phyloP scores from a whole-genome alignment of 495 filamentous ascomycete species.

The Neurospora sp. region DNA sequence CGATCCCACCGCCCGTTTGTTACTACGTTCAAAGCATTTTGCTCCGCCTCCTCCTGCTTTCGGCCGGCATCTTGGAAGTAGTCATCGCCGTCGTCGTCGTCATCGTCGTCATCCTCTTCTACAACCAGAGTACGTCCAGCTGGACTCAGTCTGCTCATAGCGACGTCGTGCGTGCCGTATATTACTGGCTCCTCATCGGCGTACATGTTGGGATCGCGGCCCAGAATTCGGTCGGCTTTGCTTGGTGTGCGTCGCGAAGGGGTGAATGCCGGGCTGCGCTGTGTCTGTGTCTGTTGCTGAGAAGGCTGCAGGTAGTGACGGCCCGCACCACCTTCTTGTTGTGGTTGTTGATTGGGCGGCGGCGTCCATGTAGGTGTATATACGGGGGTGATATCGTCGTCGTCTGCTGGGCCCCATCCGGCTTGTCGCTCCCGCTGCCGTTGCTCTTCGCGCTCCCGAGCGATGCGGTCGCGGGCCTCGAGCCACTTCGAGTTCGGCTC shows the following conservation, averaged over 20 bases:
- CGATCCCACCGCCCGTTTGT: slow-evolving; percentile 29
- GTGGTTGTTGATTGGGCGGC: slow-evolving; percentile 1
- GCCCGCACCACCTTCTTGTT: slow-evolving; percentile 14
- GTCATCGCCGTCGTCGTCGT: slow-evolving; percentile 4
- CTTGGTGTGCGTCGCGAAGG: slow-evolving; percentile 23
- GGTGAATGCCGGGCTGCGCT: neutral
- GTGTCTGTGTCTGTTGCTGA: neutral
- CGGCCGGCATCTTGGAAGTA: neutral
- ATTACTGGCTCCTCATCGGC: slow-evolving; percentile 22
- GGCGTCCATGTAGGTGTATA: slow-evolving; percentile 5
- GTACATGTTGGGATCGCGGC: slow-evolving; percentile 39
- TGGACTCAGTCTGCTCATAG: slow-evolving; percentile 32
- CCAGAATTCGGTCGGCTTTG: slow-evolving; percentile 41
- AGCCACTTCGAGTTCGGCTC: slow-evolving; percentile 68
- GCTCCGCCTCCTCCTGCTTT: slow-evolving; percentile 24
- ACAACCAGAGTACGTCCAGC: slow-evolving; percentile 25
- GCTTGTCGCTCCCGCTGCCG: slow-evolving; percentile 44
- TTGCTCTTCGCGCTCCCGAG: slow-evolving; percentile 49
- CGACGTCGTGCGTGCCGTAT: slow-evolving; percentile 20
- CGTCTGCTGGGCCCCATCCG: slow-evolving; percentile 38
- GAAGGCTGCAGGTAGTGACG: slow-evolving; percentile 21
- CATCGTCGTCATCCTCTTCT: slow-evolving; percentile 20
- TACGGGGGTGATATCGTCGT: slow-evolving; percentile 12
- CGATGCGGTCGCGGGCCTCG: slow-evolving; percentile 52
- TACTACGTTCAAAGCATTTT: slow-evolving; percentile 31